Evolutionary conservation across 177 flowering plant species (phyloP), one percentile per base, ranked within the genome.

Genomic region (Vitis hybrid): DNA sequence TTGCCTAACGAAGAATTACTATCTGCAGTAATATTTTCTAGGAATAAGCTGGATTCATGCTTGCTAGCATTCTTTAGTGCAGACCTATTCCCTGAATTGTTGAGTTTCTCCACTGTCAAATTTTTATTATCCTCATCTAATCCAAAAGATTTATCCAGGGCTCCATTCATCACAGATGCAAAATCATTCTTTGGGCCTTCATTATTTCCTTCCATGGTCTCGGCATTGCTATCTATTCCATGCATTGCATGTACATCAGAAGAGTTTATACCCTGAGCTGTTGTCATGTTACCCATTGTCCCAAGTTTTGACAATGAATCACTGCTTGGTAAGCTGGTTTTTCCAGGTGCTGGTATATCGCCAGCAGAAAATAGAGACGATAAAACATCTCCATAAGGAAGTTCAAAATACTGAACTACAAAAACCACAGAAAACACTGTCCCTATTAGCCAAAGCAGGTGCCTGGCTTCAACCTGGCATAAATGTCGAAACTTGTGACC

Each of bases 331-430:
- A 59, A 61, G 51, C 72, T 75, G 64, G 62, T 67, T 16, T 66
- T 67, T 13, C 49, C 76, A 55, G 51, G 55, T 60, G 55, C 58
- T 14, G 80, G 66, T 70, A 67, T 60, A 67, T 77, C 77, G 31
- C 67, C 61, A 48, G 62, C 64, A 67, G 86, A 62, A 78, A 81
- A 76, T 12, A 81, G 9, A 50, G 90, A 76, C 3, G 77, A 77
- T 2, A 80, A 12, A 70, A 74, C 67, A 74, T 74, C 74, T 10
- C 82, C 80, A 74, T 85, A 70, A 15, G 88, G 91, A 45, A 88
- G 77, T 49, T 82, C 83, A 39, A 83, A 59, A 64, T 69, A 84
- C 75, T 86, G 90, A 61, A 86, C 45, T 6, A 72, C 60, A 39
- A 86, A 19, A 73, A 86, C 75, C 58, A 73, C 31, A 45, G 70